Evolutionary conservation across 257 asterid species (phyloP).

Genomic region (Phtheirospermum japonicum): DNA sequence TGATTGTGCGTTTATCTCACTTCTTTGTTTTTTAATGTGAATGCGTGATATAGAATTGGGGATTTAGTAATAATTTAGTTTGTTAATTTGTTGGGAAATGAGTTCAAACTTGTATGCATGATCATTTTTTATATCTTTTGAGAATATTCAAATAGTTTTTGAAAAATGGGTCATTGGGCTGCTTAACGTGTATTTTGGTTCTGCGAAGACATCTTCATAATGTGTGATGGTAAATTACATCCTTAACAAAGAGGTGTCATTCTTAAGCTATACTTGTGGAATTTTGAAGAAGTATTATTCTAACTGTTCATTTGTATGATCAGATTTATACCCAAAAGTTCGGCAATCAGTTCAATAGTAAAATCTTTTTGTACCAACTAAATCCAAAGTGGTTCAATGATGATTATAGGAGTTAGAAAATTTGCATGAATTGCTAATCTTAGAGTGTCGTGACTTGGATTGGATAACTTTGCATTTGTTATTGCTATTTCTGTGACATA

Average conservation of each 20-base stretch:
- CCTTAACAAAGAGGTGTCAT: not conserved
- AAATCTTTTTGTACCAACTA: not conserved
- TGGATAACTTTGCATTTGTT: constrained; percentile 16
- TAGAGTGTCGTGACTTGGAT: constrained; percentile 14
- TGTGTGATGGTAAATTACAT: not conserved
- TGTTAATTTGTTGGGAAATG: constrained; percentile 8
- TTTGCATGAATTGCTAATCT: constrained; percentile 9
- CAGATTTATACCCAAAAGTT: not conserved
- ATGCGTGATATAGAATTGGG: not conserved
- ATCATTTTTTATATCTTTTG: constrained; percentile 14
- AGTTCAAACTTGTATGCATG: not conserved
- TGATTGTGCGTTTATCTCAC: constrained; percentile 17
- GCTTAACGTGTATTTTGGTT: not conserved
- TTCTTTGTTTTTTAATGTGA: constrained; percentile 14
- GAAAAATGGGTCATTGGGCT: not conserved
- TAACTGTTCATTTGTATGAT: constrained; percentile 2
- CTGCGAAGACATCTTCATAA: too few species aligned
- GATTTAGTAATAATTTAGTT: not conserved
- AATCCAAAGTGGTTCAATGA: not conserved
- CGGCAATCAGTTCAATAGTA: not conserved
- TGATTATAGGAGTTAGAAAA: not conserved
- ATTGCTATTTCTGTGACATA: constrained; percentile 13
- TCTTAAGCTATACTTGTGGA: not conserved
- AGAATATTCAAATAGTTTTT: constrained; percentile 10
- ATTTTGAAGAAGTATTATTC: constrained; percentile 10